These are phyloP conservation scores for Rhizopus sp. DNA, from an alignment of 371 early-diverging fungal species.

Conservation along the genomic window DNA sequence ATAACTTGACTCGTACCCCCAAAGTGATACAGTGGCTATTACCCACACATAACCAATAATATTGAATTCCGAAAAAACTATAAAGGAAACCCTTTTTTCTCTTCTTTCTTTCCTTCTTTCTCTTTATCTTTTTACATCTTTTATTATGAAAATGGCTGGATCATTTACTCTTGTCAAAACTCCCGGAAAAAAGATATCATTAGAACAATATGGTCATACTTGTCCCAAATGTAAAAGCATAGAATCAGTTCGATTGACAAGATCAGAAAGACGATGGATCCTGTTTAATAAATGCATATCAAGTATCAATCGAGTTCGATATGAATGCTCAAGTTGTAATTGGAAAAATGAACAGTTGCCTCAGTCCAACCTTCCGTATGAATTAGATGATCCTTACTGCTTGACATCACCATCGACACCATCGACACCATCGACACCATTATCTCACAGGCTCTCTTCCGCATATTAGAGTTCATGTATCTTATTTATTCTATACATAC, in stretches of 20 bases:
- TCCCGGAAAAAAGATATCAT: conserved; percentile 38
- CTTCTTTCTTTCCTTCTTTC: neutral
- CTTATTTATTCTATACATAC: too few relatives aligned
- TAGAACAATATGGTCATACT: conserved; percentile 39
- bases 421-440: too few relatives aligned
- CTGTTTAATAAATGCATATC: conserved; percentile 41
- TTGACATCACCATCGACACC: too few relatives aligned
- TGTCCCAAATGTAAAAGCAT: conserved; percentile 43
- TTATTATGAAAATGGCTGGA: neutral
- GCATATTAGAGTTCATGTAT: too few relatives aligned
- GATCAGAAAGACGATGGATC: conserved; percentile 41
- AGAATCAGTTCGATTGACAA: conserved; percentile 40
- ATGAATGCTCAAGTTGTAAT: conserved; percentile 46
- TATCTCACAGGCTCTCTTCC: too few relatives aligned
- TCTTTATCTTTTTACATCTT: neutral
- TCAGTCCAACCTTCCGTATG: neutral
- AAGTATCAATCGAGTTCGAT: conserved; percentile 41
- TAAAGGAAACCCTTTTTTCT: neutral
- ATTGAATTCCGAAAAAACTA: neutral
- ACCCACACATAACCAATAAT: neutral
- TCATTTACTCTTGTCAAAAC: conserved; percentile 29
- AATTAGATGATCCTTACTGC: neutral
- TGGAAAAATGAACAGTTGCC: conserved; percentile 45
- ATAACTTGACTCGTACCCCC: too few relatives aligned
- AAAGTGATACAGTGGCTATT: too few relatives aligned